phyloP scores from a whole-genome alignment of 192 early-diverging fungal genomes.

The Backusella macrospora region DNA sequence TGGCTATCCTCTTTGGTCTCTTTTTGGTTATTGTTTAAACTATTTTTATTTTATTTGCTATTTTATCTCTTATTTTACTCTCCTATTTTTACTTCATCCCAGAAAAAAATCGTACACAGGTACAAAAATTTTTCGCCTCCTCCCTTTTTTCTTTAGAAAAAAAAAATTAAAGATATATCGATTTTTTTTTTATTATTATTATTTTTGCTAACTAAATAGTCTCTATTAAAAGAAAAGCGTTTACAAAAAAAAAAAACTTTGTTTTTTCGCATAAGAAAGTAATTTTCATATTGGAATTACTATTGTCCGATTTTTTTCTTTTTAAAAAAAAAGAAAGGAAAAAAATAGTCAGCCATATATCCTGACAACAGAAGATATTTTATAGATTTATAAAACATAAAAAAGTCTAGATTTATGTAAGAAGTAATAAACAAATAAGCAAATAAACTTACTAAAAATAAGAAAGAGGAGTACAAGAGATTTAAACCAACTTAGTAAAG shows the following conservation, averaged over 20 bases:
- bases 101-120: not conserved
- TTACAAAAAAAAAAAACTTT: too few relatives aligned
- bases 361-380: not conserved
- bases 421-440: not conserved
- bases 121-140: not conserved
- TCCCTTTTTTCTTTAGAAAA: not conserved
- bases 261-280: too few relatives aligned
- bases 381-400: not conserved
- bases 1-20: constrained; percentile 34
- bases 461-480: not conserved
- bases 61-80: not conserved
- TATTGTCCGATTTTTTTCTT: too few relatives aligned
- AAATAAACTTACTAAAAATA: not conserved
- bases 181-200: too few relatives aligned
- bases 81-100: not conserved
- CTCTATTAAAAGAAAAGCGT: too few relatives aligned
- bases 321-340: not conserved
- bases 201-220: too few relatives aligned
- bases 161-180: too few relatives aligned
- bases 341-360: not conserved
- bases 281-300: too few relatives aligned
- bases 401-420: not conserved
- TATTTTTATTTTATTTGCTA: not conserved
- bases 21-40: constrained; percentile 19
- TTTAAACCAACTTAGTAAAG: not conserved